Evolutionary conservation across 768 basidiomycete species (phyloP).

Genomic region (Lyophyllum shimeji): DNA sequence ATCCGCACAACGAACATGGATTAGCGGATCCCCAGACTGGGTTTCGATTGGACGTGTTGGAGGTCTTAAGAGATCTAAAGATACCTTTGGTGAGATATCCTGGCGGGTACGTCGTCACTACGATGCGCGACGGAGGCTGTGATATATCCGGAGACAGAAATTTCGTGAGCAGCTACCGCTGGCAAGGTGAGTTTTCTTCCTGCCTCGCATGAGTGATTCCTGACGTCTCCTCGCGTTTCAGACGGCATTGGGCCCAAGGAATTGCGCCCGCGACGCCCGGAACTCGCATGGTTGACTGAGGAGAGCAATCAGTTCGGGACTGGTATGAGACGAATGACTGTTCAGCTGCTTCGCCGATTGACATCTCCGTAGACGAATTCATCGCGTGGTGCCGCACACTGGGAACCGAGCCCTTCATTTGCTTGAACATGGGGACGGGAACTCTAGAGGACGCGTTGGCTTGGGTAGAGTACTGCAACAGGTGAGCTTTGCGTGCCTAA

Average conservation of each 20-base stretch:
- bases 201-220: too few relatives aligned
- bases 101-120: conserved; percentile 37
- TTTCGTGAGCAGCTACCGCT: conserved; percentile 55
- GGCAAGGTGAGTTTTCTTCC: conserved; percentile 36
- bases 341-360: not conserved
- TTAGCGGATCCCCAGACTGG: conserved; percentile 40
- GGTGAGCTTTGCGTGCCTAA: conserved; percentile 21
- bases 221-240: not conserved
- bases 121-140: not conserved
- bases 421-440: conserved; percentile 65
- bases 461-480: conserved; percentile 67
- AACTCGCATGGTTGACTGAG: conserved; percentile 60
- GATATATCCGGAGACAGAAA: conserved; percentile 28
- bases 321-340: conserved; percentile 21
- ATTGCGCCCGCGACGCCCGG: conserved; percentile 49
- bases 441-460: conserved; percentile 58
- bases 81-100: conserved; percentile 53
- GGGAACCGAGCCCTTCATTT: conserved; percentile 57
- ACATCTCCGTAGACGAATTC: conserved; percentile 38
- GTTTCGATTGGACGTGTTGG: conserved; percentile 50
- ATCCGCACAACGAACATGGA: conserved; percentile 34
- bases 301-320: conserved; percentile 66
- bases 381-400: conserved; percentile 53
- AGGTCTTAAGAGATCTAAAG: conserved; percentile 43
- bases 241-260: conserved; percentile 57